These are phyloP conservation scores for Gelatoporia subvermispora DNA, from an alignment of 768 basidiomycete genomes.

Conservation along the genomic window DNA sequence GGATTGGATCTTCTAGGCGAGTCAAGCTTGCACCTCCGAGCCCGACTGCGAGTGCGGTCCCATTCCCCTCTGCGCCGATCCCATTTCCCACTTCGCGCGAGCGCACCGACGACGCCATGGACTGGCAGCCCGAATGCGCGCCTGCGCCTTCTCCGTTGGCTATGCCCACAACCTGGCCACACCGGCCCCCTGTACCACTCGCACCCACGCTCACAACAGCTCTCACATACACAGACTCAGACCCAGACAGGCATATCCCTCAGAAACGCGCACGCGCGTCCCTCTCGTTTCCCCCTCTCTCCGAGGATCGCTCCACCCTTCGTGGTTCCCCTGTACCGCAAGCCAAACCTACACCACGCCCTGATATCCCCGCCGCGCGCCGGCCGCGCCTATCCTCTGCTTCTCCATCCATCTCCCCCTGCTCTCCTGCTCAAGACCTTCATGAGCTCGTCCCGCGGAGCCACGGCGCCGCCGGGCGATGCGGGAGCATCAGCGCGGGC, in stretches of 20 bases:
- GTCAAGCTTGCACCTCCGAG: neutral
- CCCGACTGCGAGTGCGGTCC: constrained; percentile 28
- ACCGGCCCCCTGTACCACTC: too few species aligned
- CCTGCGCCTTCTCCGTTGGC: too few species aligned
- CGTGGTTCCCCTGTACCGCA: neutral
- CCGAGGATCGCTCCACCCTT: too few species aligned
- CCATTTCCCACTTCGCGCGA: constrained; percentile 13
- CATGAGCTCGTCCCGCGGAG: too few species aligned
- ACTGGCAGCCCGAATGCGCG: constrained; percentile 1
- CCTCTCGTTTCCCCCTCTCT: constrained; percentile 25
- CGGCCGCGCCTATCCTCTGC: neutral
- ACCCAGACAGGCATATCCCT: constrained; percentile 8
- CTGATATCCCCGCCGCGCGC: neutral
- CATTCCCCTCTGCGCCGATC: constrained; percentile 31
- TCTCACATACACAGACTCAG: too few species aligned
- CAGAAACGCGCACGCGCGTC: constrained; percentile 26
- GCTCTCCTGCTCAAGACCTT: too few species aligned
- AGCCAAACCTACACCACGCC: neutral
- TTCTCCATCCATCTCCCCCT: neutral
- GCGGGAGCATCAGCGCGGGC: constrained; percentile 15
- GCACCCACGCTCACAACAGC: too few species aligned
- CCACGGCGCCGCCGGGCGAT: neutral
- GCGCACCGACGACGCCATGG: constrained; percentile 9
- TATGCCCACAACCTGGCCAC: too few species aligned
- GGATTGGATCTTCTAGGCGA: too few species aligned